Evolutionary conservation across 805 yeast genomes (phyloP).

Genomic region (Candida suzukii): DNA sequence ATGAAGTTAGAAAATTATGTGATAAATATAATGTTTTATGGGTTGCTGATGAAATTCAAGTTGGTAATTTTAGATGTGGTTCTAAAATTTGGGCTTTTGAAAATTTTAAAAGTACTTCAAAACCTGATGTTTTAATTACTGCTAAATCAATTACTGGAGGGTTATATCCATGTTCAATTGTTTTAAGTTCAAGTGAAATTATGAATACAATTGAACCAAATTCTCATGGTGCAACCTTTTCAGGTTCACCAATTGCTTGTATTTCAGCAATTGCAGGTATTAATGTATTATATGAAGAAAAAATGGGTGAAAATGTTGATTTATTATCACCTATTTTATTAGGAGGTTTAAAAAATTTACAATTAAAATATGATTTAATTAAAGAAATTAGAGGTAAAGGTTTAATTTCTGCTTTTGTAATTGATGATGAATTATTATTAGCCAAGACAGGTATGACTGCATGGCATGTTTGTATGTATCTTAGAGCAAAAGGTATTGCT

Average conservation of each 20-base stretch:
- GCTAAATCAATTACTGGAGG: conserved; percentile 25
- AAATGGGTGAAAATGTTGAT: conserved; percentile 14
- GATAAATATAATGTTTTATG: conserved; percentile 23
- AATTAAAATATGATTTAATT: conserved; percentile 11
- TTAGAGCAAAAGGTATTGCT: conserved; percentile 20
- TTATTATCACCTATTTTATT: conserved; percentile 13
- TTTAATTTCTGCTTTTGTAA: conserved; percentile 17
- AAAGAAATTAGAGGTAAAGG: conserved; percentile 18
- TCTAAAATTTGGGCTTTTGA: conserved; percentile 27
- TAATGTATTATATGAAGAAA: conserved; percentile 20
- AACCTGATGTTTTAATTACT: conserved; percentile 20
- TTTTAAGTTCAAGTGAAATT: conserved; percentile 14
- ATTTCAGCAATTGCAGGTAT: conserved; percentile 19
- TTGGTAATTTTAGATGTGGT: conserved; percentile 31
- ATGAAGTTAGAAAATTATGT: conserved; percentile 26
- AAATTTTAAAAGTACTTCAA: conserved; percentile 17
- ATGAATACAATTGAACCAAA: conserved; percentile 20
- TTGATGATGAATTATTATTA: conserved; percentile 10
- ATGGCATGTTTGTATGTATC: conserved; percentile 21
- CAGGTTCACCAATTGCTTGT: conserved; percentile 22
- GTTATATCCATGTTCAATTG: conserved; percentile 18
- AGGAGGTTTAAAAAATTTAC: conserved; percentile 11
- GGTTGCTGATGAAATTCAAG: conserved; percentile 31
- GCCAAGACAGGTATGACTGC: conserved; percentile 7
- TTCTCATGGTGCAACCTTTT: conserved; percentile 22